A percentile compares a stretch with the other conserved stretches of the same genome.
These are phyloP conservation scores for Mycena belliarum DNA, from an alignment of 768 basidiomycete species.

Conservation along the genomic window DNA sequence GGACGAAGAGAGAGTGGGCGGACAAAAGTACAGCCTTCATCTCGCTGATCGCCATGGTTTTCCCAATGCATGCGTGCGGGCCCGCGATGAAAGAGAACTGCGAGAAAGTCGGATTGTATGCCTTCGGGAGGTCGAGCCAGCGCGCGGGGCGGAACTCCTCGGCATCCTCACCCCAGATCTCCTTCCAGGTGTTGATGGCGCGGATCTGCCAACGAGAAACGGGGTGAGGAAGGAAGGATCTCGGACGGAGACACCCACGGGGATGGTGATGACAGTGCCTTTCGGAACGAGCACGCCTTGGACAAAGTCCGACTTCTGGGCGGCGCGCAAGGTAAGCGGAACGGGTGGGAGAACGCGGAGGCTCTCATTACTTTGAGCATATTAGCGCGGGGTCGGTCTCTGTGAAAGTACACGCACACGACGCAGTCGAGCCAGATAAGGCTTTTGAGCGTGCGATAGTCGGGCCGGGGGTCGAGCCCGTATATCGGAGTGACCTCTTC, in stretches of 20 bases:
- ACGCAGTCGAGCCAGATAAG: conserved; percentile 43
- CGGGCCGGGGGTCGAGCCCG: conserved; percentile 32
- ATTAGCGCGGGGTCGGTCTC: neutral
- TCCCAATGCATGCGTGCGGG: conserved; percentile 49
- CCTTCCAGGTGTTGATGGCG: conserved; percentile 50
- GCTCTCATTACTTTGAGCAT: conserved; percentile 36
- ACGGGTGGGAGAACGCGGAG: conserved; percentile 43
- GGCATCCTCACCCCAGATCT: conserved; percentile 52
- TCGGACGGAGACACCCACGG: conserved; percentile 18
- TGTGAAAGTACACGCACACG: conserved; percentile 31
- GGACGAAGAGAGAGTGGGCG: neutral
- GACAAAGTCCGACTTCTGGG: conserved; percentile 39
- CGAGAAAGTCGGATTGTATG: conserved; percentile 37
- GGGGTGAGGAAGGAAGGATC: neutral
- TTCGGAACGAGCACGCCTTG: conserved; percentile 45
- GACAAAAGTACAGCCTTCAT: conserved; percentile 50
- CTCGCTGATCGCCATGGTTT: conserved; percentile 49
- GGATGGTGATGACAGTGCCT: conserved; percentile 44
- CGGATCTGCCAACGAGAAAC: conserved; percentile 32
- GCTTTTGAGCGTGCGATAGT: conserved; percentile 41
- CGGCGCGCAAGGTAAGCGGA: conserved; percentile 39
- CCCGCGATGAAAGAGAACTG: conserved; percentile 45
- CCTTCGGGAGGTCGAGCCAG: conserved; percentile 43
- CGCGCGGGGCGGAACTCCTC: conserved; percentile 51
- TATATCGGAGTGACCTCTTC: conserved; percentile 50